Conservation (phyloP, 805 yeast species). For the Schizosaccharomyces lindneri region DNA sequence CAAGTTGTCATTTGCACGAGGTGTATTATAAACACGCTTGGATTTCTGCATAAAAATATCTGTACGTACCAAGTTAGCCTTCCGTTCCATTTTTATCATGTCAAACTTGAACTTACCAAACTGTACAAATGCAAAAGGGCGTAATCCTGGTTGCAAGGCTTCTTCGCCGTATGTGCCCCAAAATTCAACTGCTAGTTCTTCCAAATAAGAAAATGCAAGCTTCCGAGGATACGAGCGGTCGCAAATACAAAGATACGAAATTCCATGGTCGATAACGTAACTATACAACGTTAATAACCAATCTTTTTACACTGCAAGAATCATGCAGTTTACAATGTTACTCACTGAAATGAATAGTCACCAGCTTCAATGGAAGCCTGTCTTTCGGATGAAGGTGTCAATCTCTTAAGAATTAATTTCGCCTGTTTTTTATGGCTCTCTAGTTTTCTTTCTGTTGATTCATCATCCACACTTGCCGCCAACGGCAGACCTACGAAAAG, state of each 20-base stretch:
- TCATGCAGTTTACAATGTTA: slow-evolving; percentile 5
- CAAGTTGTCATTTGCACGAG: slow-evolving; percentile 67
- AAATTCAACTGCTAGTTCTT: slow-evolving; percentile 64
- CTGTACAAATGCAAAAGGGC: slow-evolving; percentile 75
- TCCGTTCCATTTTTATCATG: no score
- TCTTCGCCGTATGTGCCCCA: slow-evolving; percentile 57
- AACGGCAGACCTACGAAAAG: slow-evolving; percentile 44
- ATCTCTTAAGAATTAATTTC: slow-evolving; percentile 47
- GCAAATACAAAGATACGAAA: slow-evolving; percentile 56
- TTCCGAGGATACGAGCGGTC: slow-evolving; percentile 65
- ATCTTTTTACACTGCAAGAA: not conserved
- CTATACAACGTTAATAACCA: slow-evolving; percentile 5
- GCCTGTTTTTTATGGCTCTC: slow-evolving; percentile 63
- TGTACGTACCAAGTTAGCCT: not conserved
- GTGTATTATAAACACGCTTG: slow-evolving; percentile 69
- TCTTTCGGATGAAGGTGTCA: slow-evolving; percentile 56
- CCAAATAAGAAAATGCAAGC: slow-evolving; percentile 64
- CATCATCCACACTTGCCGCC: slow-evolving; percentile 75
- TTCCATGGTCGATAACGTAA: slow-evolving; percentile 37
- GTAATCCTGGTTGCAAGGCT: slow-evolving; percentile 29
- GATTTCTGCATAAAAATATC: slow-evolving; percentile 44
- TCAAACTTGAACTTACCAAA: slow-evolving; percentile 22
- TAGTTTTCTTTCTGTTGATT: slow-evolving; percentile 27
- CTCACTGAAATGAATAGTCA: slow-evolving; percentile 33
- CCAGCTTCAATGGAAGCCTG: slow-evolving; percentile 71